Evolutionary conservation across 495 filamentous ascomycete genomes (phyloP), one percentile per base, ranked within the genome.

Genomic region (Saxophila tyrrhenica): DNA sequence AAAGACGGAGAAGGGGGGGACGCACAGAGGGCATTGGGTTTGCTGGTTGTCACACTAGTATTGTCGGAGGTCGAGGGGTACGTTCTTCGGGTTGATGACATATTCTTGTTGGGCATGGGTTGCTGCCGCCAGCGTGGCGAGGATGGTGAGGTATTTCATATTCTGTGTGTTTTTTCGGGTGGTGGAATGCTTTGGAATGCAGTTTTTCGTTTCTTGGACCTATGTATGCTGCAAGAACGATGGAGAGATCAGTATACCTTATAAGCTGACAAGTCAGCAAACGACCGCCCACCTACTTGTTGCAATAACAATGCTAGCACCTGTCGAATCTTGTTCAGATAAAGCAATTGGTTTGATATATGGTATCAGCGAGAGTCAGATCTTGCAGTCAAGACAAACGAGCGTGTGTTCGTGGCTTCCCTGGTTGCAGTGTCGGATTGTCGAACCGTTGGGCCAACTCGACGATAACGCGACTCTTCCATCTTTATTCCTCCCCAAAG

Each of bases 1-100:
- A 21, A 51, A 56, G 25, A 39, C 7, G 8, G 17, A n/a, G 52
- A 20, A 5, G 49, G 3, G 22, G 43, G 35, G n/a, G 13, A 16
- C 50, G 24, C 48, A 55, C 51, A 62, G 52, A 15, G 60, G 60
- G 44, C 60, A 62, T 24, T 53, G 38, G 17, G 52, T 42, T 17
- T 22, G 44, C 49, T 64, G 59, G 8, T 23, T 24, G 11, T 25
- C 32, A 51, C 62, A 64, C 62, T 59, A 64, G 24, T n/a, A n/a
- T 39, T 52, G 39, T 44, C 46, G 48, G n/a, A 41, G 51, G 66
- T 48, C 52, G 22, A 46, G 29, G 19, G 21, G 19, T 16, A 91
- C 80, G 39, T 69, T 75, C 60, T 64, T 70, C 1, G 82, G 80
- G 56, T 89, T 73, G 54, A 94, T 81, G 45, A 64, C 67, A 54